phyloP scores from a whole-genome alignment of 352 stramenopile genomes.

The Globisporangium irregulare region DNA sequence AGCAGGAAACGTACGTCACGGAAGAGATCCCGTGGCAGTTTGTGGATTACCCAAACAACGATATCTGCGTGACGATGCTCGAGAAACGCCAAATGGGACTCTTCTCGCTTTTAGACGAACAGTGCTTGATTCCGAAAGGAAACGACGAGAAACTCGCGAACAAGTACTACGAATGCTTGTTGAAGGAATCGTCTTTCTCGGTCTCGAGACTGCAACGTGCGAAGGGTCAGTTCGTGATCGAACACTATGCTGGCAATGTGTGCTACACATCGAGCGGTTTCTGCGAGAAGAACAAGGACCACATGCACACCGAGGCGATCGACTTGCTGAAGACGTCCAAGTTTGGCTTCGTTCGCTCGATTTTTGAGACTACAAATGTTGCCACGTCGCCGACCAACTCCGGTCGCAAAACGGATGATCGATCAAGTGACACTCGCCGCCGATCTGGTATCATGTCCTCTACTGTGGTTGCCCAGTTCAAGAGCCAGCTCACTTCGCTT shows the following conservation, averaged over 20 bases:
- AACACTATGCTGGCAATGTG: slow-evolving; percentile 85
- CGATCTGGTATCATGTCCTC: slow-evolving; percentile 81
- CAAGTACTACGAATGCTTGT: slow-evolving; percentile 73
- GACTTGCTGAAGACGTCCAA: slow-evolving; percentile 70
- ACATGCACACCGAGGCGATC: slow-evolving; percentile 79
- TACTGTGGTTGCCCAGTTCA: slow-evolving; percentile 91
- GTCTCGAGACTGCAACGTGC: slow-evolving; percentile 75
- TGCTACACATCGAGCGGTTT: slow-evolving; percentile 82
- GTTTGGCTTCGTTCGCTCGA: slow-evolving; percentile 58
- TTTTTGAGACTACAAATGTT: slow-evolving; percentile 52
- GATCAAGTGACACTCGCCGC: slow-evolving; percentile 37
- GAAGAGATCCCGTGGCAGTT: slow-evolving; percentile 90
- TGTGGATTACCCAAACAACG: slow-evolving; percentile 87
- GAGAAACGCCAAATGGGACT: slow-evolving; percentile 75
- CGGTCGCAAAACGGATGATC: slow-evolving; percentile 17
- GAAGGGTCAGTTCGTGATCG: slow-evolving; percentile 82
- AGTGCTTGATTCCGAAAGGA: slow-evolving; percentile 79
- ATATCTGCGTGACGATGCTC: slow-evolving; percentile 71
- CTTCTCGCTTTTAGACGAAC: slow-evolving; percentile 82
- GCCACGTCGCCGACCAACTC: slow-evolving; percentile 18
- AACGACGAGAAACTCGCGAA: slow-evolving; percentile 84
- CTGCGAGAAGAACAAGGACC: slow-evolving; percentile 89
- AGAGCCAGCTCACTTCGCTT: slow-evolving; percentile 89
- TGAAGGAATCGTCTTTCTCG: slow-evolving; percentile 63
- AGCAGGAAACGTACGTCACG: slow-evolving; percentile 79